Base-by-base conservation (phyloP, 371 early-diverging fungal species). In the Spiromyces aspiralis region DNA sequence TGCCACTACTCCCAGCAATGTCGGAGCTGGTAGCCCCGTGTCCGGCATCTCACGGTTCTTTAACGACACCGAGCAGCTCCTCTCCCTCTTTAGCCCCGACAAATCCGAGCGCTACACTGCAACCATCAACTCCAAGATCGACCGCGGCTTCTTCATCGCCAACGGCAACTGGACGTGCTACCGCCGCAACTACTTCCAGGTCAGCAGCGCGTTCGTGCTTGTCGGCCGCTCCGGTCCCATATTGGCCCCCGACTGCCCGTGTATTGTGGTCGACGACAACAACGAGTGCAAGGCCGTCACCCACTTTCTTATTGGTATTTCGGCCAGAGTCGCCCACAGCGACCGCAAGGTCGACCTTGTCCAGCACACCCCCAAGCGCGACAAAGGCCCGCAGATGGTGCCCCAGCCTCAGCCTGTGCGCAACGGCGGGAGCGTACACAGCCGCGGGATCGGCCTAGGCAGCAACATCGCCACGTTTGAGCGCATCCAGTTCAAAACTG, bases 361-460 rank as follows among this genome's bases (percentile, higher is more conserved):
- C 16, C 92, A 94, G 65, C 91, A 90, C 55, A 92, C 95, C 3
- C 80, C 91, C 16, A 94, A 94, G 65, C 81, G 95, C 42, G 92
- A 92, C 67, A 89, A 89, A 57, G 92, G 92, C 0, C 90, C 92
- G 4, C 89, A 90, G 60, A 76, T 71, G 3, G 73, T 75, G 19
- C 90, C 90, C 12, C 54, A 57, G 12, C 77, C 78, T 19, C 75
- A 71, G 48, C 66, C 78, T 0, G 72, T 81, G 46, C 64, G 72
- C 20, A 71, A 80, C 12, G 82, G 80, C 22, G 80, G 81, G 4
- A 74, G 77, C 43, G 53, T 78, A 19, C 61, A 68, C 21, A 52
- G 72, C 55, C 75, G 72, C 51, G 56, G 75, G 1, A 68, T 75
- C 0, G 80, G 75, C 2, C 64, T 72, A 25, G 75, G 70, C 50